A percentile compares a stretch with the other conserved stretches of the same genome.
Evolutionary conservation across 345 rosid species (phyloP).

Genomic region (Draba incana): DNA sequence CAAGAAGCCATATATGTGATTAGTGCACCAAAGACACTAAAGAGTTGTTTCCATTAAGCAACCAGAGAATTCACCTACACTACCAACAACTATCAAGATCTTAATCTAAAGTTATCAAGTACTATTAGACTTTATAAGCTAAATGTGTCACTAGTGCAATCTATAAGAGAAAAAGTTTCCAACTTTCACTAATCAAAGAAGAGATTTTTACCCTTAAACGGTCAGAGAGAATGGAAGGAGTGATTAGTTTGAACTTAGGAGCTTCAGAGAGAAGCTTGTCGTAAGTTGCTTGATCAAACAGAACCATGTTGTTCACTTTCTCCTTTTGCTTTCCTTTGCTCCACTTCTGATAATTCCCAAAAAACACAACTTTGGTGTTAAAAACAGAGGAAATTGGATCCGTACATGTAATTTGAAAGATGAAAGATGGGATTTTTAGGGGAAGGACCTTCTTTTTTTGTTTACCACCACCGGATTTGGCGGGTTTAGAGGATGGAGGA

Average conservation of each 20-base stretch:
- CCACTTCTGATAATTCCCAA: slow-evolving; percentile 47
- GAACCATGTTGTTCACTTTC: slow-evolving; percentile 67
- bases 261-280: slow-evolving; percentile 58
- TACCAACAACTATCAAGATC: neutral
- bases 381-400: slow-evolving; percentile 4
- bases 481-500: slow-evolving; percentile 45
- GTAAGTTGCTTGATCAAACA: slow-evolving; percentile 58
- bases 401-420: neutral
- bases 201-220: slow-evolving; percentile 44
- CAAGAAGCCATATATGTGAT: neutral
- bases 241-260: slow-evolving; percentile 56
- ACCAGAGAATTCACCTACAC: neutral
- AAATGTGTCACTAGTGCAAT: neutral
- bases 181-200: neutral
- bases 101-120: neutral
- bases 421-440: slow-evolving; percentile 4
- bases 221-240: slow-evolving; percentile 55
- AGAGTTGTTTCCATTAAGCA: neutral
- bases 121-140: neutral
- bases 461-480: slow-evolving; percentile 47
- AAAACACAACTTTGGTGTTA: neutral
- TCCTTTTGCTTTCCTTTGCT: slow-evolving; percentile 68
- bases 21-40: neutral
- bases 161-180: neutral
- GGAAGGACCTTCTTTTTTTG: slow-evolving; percentile 41